Evolutionary conservation across 2,329 filamentous ascomycete genomes (phyloP).

Genomic region (Fusarium duplospermum): DNA sequence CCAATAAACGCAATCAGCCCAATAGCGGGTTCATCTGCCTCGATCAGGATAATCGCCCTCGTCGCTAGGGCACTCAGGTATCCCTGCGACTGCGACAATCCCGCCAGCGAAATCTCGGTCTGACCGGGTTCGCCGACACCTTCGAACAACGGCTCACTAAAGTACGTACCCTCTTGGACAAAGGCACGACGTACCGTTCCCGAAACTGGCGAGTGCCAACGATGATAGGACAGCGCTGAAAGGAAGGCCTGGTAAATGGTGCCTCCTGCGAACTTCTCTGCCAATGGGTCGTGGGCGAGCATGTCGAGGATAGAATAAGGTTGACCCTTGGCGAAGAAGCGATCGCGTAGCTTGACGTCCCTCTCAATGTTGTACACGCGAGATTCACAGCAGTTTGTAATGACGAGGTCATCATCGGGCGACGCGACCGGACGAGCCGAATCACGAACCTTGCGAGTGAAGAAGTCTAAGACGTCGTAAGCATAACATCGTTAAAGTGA

Average conservation of each 20-base stretch:
- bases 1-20: conserved; percentile 78
- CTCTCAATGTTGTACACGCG: conserved; percentile 64
- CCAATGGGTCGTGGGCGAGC: conserved; percentile 66
- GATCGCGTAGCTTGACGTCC: conserved; percentile 65
- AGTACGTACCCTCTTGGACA: conserved; percentile 74
- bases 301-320: conserved; percentile 75
- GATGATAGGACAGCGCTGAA: conserved; percentile 74
- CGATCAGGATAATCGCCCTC: conserved; percentile 75
- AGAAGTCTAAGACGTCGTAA: conserved; percentile 61
- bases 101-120: conserved; percentile 53
- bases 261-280: conserved; percentile 68
- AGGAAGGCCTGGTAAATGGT: conserved; percentile 80
- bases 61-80: conserved; percentile 77
- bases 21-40: conserved; percentile 74
- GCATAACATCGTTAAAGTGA: background rate
- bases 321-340: conserved; percentile 77
- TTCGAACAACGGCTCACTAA: conserved; percentile 65
- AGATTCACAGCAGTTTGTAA: conserved; percentile 75
- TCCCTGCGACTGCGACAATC: conserved; percentile 67
- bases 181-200: conserved; percentile 70
- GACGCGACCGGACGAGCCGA: conserved; percentile 67
- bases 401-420: conserved; percentile 63
- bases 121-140: conserved; percentile 44
- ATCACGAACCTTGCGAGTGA: conserved; percentile 68
- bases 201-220: conserved; percentile 77